A percentile compares a stretch with the other conserved stretches of the same genome.
phyloP scores from a whole-genome alignment of 1,284 basidiomycete species.

The Neolentinus lepideus region DNA sequence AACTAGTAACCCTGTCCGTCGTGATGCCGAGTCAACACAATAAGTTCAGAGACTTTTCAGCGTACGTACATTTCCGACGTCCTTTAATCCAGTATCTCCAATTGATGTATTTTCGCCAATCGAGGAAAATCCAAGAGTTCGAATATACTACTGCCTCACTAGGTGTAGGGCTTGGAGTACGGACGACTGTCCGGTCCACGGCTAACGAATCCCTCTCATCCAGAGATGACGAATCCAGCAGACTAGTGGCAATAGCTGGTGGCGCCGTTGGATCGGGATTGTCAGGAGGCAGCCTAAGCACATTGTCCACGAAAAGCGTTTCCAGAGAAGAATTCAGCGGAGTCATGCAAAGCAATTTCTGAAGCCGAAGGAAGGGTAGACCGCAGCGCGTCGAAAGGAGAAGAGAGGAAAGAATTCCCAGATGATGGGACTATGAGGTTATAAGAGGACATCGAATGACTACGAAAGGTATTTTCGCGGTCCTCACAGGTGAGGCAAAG shows the following conservation, averaged over 20 bases:
- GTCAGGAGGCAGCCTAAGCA: background rate
- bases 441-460: no score
- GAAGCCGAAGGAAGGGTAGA: no score
- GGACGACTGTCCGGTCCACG: constrained; percentile 14
- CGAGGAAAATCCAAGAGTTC: constrained; percentile 23
- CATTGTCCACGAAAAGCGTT: no score
- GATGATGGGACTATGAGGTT: no score
- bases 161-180: constrained; percentile 35
- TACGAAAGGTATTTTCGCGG: no score
- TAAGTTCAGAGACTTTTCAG: background rate
- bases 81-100: constrained; percentile 44
- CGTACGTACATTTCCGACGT: constrained; percentile 41
- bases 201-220: background rate
- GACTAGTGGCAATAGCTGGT: background rate
- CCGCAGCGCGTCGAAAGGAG: no score
- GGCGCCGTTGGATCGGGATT: background rate
- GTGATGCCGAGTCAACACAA: background rate
- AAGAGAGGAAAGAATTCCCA: no score
- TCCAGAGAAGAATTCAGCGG: no score
- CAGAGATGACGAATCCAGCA: background rate
- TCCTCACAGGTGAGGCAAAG: no score
- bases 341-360: no score
- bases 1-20: background rate
- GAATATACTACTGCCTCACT: constrained; percentile 26
- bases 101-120: constrained; percentile 33